Evolutionary conservation across 768 basidiomycete species (phyloP).

Genomic region (Auricularia sp.): DNA sequence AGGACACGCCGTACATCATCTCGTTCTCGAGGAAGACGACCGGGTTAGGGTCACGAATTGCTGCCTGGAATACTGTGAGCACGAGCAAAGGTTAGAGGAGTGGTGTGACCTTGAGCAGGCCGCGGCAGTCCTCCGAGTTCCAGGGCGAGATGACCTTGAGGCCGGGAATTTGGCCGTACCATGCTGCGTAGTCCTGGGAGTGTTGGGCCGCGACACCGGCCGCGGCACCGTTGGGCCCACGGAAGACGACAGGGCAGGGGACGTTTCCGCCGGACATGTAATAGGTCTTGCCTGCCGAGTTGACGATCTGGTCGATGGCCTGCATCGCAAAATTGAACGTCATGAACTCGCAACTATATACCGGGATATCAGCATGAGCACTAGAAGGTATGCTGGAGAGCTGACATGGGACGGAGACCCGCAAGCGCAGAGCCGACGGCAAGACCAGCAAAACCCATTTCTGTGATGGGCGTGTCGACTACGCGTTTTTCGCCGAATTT

Average conservation of each 20-base stretch:
- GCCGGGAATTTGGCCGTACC: constrained; percentile 89
- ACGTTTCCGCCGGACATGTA: constrained; percentile 99
- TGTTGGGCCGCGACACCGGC: constrained; percentile 95
- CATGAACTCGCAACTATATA: constrained; percentile 92
- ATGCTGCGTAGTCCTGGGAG: constrained; percentile 93
- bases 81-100: neutral
- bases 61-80: constrained; percentile 42
- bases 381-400: constrained; percentile 3
- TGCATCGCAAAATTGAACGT: constrained; percentile 99
- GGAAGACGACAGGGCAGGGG: constrained; percentile 97
- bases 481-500: constrained; percentile 99
- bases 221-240: constrained; percentile 98
- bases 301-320: constrained; percentile 99
- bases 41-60: constrained; percentile 96
- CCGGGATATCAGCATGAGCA: constrained; percentile 3
- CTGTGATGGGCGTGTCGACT: constrained; percentile 92
- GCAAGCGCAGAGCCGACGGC: constrained; percentile 91
- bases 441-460: constrained; percentile 97
- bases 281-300: constrained; percentile 99
- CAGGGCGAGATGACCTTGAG: constrained; percentile 97
- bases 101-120: constrained; percentile 74
- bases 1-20: constrained; percentile 94
- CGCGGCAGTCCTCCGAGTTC: constrained; percentile 98
- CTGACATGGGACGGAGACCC: constrained; percentile 87
- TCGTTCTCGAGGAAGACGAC: constrained; percentile 99